Percentiles rank a stretch among this genome's conserved stretches.
Conservation (phyloP, 2,329 filamentous ascomycete species). For the Sporothrix schenckii region DNA sequence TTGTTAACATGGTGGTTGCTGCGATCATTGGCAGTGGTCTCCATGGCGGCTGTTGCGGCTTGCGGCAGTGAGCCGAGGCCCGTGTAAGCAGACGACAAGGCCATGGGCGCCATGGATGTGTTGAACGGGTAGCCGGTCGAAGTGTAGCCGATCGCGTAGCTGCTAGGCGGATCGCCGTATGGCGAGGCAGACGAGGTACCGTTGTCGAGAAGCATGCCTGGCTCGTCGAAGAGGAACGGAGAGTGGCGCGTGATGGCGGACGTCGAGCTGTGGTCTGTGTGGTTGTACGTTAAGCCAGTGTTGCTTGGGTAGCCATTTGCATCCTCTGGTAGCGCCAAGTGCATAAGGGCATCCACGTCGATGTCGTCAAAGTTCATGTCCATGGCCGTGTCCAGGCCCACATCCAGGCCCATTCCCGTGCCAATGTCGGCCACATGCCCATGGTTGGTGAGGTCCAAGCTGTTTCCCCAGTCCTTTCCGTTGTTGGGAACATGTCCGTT, state of each 20-base stretch:
- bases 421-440: neutral
- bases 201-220: neutral
- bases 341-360: neutral
- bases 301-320: no score
- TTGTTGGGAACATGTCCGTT: neutral
- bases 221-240: neutral
- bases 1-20: neutral
- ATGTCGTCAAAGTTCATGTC: neutral
- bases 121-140: no score
- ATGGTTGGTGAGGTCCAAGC: neutral
- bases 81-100: constrained; percentile 7
- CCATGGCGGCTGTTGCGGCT: neutral
- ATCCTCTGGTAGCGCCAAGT: constrained; percentile 5
- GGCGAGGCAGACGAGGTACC: neutral
- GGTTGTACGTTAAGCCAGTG: neutral
- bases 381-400: neutral
- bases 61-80: neutral
- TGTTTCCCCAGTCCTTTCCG: neutral
- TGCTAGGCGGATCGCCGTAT: neutral
- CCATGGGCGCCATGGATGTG: neutral
- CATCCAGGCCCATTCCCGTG: neutral
- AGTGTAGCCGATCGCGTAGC: neutral
- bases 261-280: neutral
- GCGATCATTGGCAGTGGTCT: neutral
- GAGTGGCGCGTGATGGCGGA: neutral